These are phyloP conservation scores for Cucurbita argyrosperma DNA, from an alignment of 306 rosid species.

Conservation along the genomic window DNA sequence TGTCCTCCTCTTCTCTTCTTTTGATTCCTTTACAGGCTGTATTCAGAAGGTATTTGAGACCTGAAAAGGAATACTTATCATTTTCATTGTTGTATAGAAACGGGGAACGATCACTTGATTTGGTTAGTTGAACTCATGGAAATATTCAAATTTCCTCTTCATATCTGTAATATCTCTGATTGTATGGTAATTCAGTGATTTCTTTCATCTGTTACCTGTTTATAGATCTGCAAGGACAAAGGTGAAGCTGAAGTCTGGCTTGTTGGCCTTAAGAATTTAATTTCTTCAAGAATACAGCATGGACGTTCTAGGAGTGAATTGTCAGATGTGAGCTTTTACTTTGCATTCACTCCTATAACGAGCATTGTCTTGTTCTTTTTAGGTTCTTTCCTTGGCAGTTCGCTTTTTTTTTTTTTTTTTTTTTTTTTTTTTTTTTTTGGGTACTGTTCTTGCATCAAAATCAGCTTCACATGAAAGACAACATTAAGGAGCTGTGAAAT, in stretches of 20 bases:
- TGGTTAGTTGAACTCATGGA: constrained; percentile 39
- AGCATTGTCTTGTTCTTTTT: neutral
- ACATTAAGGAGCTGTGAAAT: neutral
- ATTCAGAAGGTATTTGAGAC: constrained; percentile 78
- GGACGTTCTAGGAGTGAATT: constrained; percentile 43
- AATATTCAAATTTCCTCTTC: neutral
- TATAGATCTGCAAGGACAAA: constrained; percentile 91
- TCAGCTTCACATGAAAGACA: neutral
- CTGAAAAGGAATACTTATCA: constrained; percentile 81
- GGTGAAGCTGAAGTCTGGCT: constrained; percentile 79
- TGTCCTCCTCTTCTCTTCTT: constrained; percentile 1
- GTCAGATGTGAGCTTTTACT: constrained; percentile 40
- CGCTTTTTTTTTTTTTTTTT: too few species aligned
- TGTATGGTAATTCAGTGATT: neutral
- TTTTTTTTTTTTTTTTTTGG: neutral
- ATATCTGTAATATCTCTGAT: neutral
- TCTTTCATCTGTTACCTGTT: constrained; percentile 8
- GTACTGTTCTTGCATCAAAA: neutral
- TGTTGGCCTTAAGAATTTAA: constrained; percentile 58
- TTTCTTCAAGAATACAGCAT: constrained; percentile 32
- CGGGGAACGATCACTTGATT: constrained; percentile 78
- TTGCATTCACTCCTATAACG: neutral
- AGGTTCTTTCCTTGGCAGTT: neutral
- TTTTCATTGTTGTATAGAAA: constrained; percentile 74
- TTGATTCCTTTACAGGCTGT: constrained; percentile 40